Evolutionary conservation across 108 stramenopile species (phyloP), one percentile per base, ranked within the genome.

Genomic region (Licmophora abbreviata): DNA sequence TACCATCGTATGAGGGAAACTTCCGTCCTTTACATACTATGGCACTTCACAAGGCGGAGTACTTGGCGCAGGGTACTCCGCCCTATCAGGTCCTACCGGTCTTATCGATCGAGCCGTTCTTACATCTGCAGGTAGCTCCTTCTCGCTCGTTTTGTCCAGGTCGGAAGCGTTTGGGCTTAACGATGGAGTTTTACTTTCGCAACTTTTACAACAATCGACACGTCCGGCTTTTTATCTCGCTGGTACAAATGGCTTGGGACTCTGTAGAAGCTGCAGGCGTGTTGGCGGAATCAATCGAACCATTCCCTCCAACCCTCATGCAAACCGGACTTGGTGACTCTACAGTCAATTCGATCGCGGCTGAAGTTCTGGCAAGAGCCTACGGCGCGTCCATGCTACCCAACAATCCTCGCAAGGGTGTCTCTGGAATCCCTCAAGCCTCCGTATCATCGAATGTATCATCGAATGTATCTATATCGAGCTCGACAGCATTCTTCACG

Each of bases 11-110:
- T 12, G 20, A 32, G 2, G 59, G 23, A 4, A 26, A 44, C 5
- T 27, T 11, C 57, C 60, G 15, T 8, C 51, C 9, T 74, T 49
- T 4, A 60, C 67, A 6, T 88, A 80, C 55, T 85, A 88, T 51
- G 87, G 87, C 11, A 85, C 79, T 29, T 77, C 74, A 22, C 81
- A 85, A 64, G 87, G 87, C 8, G 87, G 77, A 17, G 79, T 88
- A 29, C 34, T 88, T 8, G 87, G 87, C 7, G 78, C 69, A 38
- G 81, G 65, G 15, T 88, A 85, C 62, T 48, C 72, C 17, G 57
- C 68, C 14, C 43, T 68, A 20, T 33, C 58, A 15, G 74, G 65
- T 1, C 40, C 58, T 1, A 67, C 61, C 4, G 59, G 48, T 10
- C 52, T 83, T 22, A 69, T 88, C 20, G 74, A 79, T 59, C 43